Evolutionary conservation across 257 asterid genomes (phyloP).

Genomic region (Vinca minor): DNA sequence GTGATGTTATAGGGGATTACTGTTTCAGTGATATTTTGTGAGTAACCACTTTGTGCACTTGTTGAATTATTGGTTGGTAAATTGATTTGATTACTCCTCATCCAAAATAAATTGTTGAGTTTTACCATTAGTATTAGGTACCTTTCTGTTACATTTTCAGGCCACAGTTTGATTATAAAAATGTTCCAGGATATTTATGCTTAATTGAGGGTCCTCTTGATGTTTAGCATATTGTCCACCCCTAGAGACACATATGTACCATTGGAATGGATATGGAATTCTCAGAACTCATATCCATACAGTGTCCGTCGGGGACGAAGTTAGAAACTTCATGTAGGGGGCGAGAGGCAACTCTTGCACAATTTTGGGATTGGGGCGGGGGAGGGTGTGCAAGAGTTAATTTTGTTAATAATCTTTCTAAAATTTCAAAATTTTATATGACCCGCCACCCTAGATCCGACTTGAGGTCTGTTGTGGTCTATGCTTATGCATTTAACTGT

Average conservation of each 20-base stretch:
- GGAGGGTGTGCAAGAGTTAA: too few species aligned
- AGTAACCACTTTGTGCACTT: too few species aligned
- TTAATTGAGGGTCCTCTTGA: background rate
- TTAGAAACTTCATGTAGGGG: too few species aligned
- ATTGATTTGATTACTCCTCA: background rate
- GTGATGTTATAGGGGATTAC: too few species aligned
- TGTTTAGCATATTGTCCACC: background rate
- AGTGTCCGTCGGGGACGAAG: too few species aligned
- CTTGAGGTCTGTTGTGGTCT: background rate
- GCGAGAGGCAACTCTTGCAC: too few species aligned
- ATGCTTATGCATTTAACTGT: background rate
- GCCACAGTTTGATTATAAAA: background rate
- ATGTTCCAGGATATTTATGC: background rate
- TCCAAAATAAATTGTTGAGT: background rate
- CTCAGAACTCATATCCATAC: background rate
- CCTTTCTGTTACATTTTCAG: background rate
- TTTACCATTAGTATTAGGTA: background rate
- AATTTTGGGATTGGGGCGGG: too few species aligned
- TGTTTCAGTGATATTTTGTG: too few species aligned
- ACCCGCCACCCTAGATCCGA: too few species aligned
- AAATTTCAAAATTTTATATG: too few species aligned
- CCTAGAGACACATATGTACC: background rate
- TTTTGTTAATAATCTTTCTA: too few species aligned
- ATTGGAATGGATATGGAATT: background rate
- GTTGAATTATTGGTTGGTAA: too few species aligned